Base-by-base conservation (phyloP, 352 stramenopile species). In the Thalassiosira exigua region DNA sequence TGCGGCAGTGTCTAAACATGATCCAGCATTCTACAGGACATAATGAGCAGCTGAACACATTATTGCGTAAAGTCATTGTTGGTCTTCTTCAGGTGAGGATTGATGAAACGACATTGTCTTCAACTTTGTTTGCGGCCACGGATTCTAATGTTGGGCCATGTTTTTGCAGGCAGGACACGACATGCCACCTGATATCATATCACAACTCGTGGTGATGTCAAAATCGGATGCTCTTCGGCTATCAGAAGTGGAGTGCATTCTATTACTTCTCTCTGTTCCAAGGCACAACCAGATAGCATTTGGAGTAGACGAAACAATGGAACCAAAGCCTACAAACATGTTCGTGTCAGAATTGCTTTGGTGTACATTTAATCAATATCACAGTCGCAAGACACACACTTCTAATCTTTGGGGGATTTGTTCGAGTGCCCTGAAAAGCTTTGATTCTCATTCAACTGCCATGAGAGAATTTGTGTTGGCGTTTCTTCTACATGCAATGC, bases 1-100 rank as follows among this genome's bases (percentile, higher is more conserved):
- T 84, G 42, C 51, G 75, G 29, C 59, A 69, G 26, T 84, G 69
- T 33, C 41, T 84, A 30, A 79, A 57, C 33, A 53, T 84, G 57
- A n/a, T 79, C 41, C 69, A 72, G 19, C 75, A 62, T 21, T 60
- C 66, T 57, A 17, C 26, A 21, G 48, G 41, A n/a, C 21, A 61
- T 22, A 50, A 64, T 22, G 68, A 62, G 3, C 24, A 73, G 50
- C 21, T 76, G 0, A 58, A 52, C 19, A 56, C 33, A 14, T 24
- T 75, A 1, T 12, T 79, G 2, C 56, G 24, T 39, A 71, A 52
- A 32, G 67, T 75, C 54, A 22, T 72, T 0, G 60, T 53, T 24
- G 24, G 29, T 12, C 29, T 62, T 21, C 29, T 81, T 14, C 19
- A 76, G 64, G 73, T 81, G 30, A 74, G 71, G 41, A 59, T 32